phyloP scores from a whole-genome alignment of 1,139 yeast genomes.

The Hansenula sp. region DNA sequence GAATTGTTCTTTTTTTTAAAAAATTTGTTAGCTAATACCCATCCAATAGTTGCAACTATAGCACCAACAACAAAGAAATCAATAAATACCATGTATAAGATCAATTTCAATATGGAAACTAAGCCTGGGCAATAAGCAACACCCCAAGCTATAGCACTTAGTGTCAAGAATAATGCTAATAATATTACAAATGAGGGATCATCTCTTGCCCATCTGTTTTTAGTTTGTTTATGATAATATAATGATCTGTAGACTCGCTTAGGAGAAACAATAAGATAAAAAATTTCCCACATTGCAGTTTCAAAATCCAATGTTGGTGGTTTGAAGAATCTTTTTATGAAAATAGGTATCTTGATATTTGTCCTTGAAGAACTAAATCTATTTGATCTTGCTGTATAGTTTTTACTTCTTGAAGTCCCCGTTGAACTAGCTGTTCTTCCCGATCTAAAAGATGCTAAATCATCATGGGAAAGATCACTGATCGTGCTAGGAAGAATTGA shows the following conservation, averaged over 20 bases:
- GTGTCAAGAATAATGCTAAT: constrained; percentile 55
- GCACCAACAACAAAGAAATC: constrained; percentile 76
- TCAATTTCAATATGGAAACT: constrained; percentile 54
- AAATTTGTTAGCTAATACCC: constrained; percentile 66
- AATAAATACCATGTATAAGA: constrained; percentile 78
- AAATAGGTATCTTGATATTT: constrained; percentile 31
- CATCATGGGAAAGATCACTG: constrained; percentile 16
- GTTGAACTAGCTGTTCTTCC: constrained; percentile 14
- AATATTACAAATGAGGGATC: constrained; percentile 85
- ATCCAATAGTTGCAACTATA: constrained; percentile 63
- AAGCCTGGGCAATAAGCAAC: constrained; percentile 68
- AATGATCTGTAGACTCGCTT: constrained; percentile 77
- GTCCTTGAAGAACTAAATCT: constrained; percentile 6
- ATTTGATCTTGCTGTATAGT: constrained; percentile 7
- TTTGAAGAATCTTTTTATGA: constrained; percentile 49
- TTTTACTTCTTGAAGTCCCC: constrained; percentile 4
- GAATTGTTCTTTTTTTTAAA: constrained; percentile 34
- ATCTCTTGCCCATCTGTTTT: constrained; percentile 76
- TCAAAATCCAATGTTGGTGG: constrained; percentile 88
- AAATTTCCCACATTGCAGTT: constrained; percentile 89
- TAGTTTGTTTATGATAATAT: constrained; percentile 72
- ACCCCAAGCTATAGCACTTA: constrained; percentile 91
- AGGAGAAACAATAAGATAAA: constrained; percentile 69
- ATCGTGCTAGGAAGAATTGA: constrained; percentile 14
- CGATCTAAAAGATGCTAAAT: constrained; percentile 18